These are phyloP conservation scores for Tubosaeta sp. DNA, from an alignment of 768 basidiomycete genomes.

Conservation along the genomic window DNA sequence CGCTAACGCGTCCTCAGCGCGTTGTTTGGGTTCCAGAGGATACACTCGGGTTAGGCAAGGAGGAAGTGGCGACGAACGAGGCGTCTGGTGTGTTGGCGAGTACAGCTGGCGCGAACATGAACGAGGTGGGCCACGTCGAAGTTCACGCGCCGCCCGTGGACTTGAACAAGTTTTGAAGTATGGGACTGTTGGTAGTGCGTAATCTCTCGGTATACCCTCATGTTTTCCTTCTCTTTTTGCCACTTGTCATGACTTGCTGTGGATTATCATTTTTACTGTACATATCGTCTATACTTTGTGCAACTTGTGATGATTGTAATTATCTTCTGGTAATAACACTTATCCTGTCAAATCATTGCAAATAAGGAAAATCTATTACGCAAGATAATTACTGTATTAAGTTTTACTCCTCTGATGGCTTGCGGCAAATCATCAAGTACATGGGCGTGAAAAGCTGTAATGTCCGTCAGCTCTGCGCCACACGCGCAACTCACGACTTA, in stretches of 20 bases:
- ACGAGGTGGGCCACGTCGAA: slow-evolving; percentile 54
- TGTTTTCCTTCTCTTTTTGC: not conserved
- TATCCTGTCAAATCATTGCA: too few species aligned
- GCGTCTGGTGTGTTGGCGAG: slow-evolving; percentile 50
- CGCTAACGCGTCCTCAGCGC: slow-evolving; percentile 66
- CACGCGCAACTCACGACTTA: slow-evolving; percentile 28
- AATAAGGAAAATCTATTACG: not conserved
- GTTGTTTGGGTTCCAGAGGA: slow-evolving; percentile 86
- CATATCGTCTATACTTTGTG: not conserved
- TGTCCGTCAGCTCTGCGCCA: not conserved
- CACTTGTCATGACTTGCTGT: not conserved
- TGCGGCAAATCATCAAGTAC: slow-evolving; percentile 65
- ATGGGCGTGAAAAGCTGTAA: slow-evolving; percentile 81
- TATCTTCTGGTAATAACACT: not conserved
- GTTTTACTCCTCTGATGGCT: slow-evolving; percentile 34
- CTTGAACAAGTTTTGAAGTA: slow-evolving; percentile 26
- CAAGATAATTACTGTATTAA: not conserved
- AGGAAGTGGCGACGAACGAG: slow-evolving; percentile 56
- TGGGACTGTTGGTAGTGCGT: not conserved
- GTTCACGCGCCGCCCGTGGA: slow-evolving; percentile 22
- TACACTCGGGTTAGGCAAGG: slow-evolving; percentile 42
- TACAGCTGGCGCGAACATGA: slow-evolving; percentile 50
- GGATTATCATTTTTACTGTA: not conserved
- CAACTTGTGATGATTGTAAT: slow-evolving; percentile 2
- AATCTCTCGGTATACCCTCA: not conserved